phyloP scores from a whole-genome alignment of 2,329 filamentous ascomycete genomes.

The Dothideomycetidae sp. region DNA sequence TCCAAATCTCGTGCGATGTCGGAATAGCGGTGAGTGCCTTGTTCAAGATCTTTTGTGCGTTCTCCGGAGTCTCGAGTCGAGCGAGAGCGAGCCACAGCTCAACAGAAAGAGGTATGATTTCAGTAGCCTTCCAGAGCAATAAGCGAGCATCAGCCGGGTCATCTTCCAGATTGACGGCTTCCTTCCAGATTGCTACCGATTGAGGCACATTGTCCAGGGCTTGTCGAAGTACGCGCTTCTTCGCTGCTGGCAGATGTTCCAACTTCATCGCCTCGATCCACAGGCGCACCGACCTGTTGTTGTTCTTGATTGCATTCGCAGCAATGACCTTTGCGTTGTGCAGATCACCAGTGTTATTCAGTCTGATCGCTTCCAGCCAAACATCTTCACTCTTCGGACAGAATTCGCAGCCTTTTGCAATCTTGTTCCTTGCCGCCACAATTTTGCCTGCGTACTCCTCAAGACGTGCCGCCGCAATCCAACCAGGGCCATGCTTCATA shows the following conservation, averaged over 20 bases:
- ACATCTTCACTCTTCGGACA: slow-evolving; percentile 91
- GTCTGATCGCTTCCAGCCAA: slow-evolving; percentile 88
- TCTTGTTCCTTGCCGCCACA: slow-evolving; percentile 75
- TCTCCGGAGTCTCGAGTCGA: slow-evolving; percentile 73
- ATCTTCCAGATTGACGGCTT: slow-evolving; percentile 88
- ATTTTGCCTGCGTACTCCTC: slow-evolving; percentile 89
- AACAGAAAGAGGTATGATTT: slow-evolving; percentile 84
- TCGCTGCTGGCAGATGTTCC: slow-evolving; percentile 66
- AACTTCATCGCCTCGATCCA: slow-evolving; percentile 95
- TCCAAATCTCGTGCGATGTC: slow-evolving; percentile 91
- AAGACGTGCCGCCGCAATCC: slow-evolving; percentile 84
- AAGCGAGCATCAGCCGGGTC: slow-evolving; percentile 76
- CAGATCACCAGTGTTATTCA: slow-evolving; percentile 56
- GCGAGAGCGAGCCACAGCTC: slow-evolving; percentile 93
- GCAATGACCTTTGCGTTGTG: slow-evolving; percentile 94
- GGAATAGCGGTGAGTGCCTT: slow-evolving; percentile 87
- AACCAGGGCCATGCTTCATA: slow-evolving; percentile 82
- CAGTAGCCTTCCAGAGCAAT: slow-evolving; percentile 83
- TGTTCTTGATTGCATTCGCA: slow-evolving; percentile 81
- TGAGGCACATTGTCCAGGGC: slow-evolving; percentile 87
- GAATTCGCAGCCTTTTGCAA: slow-evolving; percentile 73
- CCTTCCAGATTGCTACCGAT: slow-evolving; percentile 95
- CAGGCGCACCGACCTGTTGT: slow-evolving; percentile 71
- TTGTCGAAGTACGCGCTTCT: slow-evolving; percentile 84
- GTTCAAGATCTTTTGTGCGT: slow-evolving; percentile 90